Evolutionary conservation across 1,284 basidiomycete species (phyloP), one percentile per base, ranked within the genome.

Genomic region (Ustilago loliicola): DNA sequence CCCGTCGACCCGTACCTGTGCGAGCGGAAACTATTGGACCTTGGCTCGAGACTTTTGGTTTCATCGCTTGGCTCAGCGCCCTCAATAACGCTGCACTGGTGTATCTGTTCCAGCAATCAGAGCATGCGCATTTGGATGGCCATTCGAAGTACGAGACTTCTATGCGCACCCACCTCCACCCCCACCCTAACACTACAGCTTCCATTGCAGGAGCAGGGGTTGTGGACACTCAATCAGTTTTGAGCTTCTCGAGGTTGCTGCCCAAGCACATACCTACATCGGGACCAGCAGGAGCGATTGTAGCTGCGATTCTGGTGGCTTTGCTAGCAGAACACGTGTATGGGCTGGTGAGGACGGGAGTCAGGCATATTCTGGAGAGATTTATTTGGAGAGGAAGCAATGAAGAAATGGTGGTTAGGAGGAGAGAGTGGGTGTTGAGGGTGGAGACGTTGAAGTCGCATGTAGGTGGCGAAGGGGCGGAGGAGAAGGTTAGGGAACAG

Each of bases 1-100:
- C 91, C 58, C 90, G 94, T 13, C 90, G 95, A 21, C 94, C 96
- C 1, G 90, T 97, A 42, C 95, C 96, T 0, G 88, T 89, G 17
- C 91, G 96, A 10, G 92, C 93, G 13, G 95, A 97, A 84, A 93
- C 92, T 5, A 95, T 98, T 77, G 96, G 96, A 0, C 93, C 95
- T 0, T 99, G 96, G 96, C 90, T 98, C 47, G 92, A 96, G 68
- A 91, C 92, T 6, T 88, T 99, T 77, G 69, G 67, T 0, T 71
- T 79, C 29, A 76, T 81, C 27, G 76, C 80, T 15, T 85, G 83
- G 79, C 58, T 85, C 3, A 55, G 71, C 2, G 78, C 76, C 29
- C 76, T 82, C 42, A 75, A 74, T 67, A 83, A 85, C 36, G 71
- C 82, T 1, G 73, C 80, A 17, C 71, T 82, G 21, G 61, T 79